Evolutionary conservation across 2,329 filamentous ascomycete genomes (phyloP).

Genomic region (Helotiales sp.): DNA sequence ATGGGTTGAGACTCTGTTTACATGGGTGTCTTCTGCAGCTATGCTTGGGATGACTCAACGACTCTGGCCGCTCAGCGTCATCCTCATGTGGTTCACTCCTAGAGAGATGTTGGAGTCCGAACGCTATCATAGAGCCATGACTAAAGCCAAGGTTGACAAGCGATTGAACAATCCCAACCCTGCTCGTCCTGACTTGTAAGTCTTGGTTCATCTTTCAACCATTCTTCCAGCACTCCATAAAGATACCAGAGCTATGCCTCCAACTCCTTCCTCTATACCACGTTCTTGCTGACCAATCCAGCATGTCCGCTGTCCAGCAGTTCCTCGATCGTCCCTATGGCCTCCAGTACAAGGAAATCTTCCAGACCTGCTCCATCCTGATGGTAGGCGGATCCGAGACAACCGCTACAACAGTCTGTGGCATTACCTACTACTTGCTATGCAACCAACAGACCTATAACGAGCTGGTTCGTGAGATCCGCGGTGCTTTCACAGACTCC

Average conservation of each 20-base stretch:
- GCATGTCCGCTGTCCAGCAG: constrained; percentile 29
- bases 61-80: constrained; percentile 12
- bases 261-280: background rate
- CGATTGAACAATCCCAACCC: constrained; percentile 20
- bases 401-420: constrained; percentile 41
- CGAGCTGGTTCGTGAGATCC: constrained; percentile 43
- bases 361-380: constrained; percentile 20
- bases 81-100: constrained; percentile 24
- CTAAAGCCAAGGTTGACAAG: constrained; percentile 20
- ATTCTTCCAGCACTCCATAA: too few species aligned
- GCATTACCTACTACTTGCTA: constrained; percentile 32
- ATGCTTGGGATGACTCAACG: constrained; percentile 23
- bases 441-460: constrained; percentile 31
- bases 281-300: background rate
- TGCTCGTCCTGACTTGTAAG: constrained; percentile 39
- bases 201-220: background rate
- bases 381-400: constrained; percentile 42
- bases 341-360: constrained; percentile 15
- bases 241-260: too few species aligned
- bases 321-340: constrained; percentile 29
- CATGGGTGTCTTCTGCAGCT: constrained; percentile 24
- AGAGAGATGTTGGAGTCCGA: constrained; percentile 18
- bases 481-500: constrained; percentile 38
- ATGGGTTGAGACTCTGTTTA: constrained; percentile 33
- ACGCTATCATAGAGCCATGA: constrained; percentile 22